Base-by-base conservation (phyloP, 2,329 filamentous ascomycete species). In the Alternaria dauci region DNA sequence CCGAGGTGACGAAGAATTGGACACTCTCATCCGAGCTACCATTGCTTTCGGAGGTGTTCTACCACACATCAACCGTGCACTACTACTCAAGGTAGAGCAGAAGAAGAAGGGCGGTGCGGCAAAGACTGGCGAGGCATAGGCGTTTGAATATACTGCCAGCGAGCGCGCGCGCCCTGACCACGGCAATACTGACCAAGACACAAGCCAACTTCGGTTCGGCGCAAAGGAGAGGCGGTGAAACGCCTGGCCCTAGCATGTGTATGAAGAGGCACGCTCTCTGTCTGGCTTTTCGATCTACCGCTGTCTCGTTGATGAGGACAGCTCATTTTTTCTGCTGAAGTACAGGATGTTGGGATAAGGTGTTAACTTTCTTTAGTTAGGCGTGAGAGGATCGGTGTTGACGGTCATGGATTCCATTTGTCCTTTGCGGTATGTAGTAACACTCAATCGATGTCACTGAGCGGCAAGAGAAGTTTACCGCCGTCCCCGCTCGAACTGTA, bases 11-110 rank as follows among this genome's bases (percentile, higher is more conserved):
- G 95, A 99, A 84, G 95, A 99, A 82, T 87, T 99, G 72, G 95
- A 99, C 80, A 98, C 94, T 25, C 86, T 99, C 59, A 98, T 99
- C 79, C 92, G 94, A 74, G 95, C 95, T 59, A 99, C 95, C 65
- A 99, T 99, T 76, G 95, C 95, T 62, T 98, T 96, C 72, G 95
- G 95, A 85, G 95, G 95, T 90, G 95, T 99, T 28, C 85, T 99
- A 76, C 95, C 95, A 68, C 94, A 97, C 83, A 99, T 99, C 89
- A 98, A 99, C 86, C 92, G 95, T 74, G 95, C 95, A 14, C 85
- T 99, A 71, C 86, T 99, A 72, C 87, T 96, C 80, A 97, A 97
- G 88, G 93, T 96, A 57, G 93, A 97, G 83, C 92, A 96, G 83
- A 96, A 96, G 84, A 96, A 96, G 91, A 97, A 97, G 91, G 93